A percentile compares a stretch with the other conserved stretches of the same genome.
Conservation (phyloP, 805 yeast genomes). For the Metschnikowia drakensbergensis region DNA sequence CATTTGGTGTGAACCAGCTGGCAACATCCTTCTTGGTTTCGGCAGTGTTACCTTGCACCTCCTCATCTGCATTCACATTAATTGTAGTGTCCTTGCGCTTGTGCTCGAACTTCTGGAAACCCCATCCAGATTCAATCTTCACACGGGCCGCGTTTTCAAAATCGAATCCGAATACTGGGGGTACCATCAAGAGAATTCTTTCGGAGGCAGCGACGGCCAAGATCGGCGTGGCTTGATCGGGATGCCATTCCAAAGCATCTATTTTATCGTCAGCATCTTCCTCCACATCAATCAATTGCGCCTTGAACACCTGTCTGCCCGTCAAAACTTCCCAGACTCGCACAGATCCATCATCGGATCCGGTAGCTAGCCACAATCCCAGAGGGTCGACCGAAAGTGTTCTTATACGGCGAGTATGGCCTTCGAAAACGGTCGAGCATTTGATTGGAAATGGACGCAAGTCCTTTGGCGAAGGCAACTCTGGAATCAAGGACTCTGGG, state of each 20-base stretch:
- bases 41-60: conserved; percentile 20
- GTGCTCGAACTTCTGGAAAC: conserved; percentile 65
- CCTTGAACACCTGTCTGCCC: conserved; percentile 85
- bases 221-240: conserved; percentile 67
- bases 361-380: conserved; percentile 96
- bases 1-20: conserved; percentile 78
- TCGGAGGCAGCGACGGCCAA: conserved; percentile 85
- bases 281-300: conserved; percentile 47
- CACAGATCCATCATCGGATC: conserved; percentile 94
- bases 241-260: conserved; percentile 87
- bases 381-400: conserved; percentile 79
- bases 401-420: conserved; percentile 82
- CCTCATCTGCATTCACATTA: conserved; percentile 35
- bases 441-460: conserved; percentile 94
- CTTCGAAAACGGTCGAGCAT: conserved; percentile 77
- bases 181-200: conserved; percentile 70
- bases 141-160: conserved; percentile 77
- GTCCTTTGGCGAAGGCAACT: conserved; percentile 94
- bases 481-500: conserved; percentile 94
- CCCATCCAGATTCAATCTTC: conserved; percentile 87
- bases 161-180: conserved; percentile 87
- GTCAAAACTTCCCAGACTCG: conserved; percentile 96
- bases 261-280: conserved; percentile 69
- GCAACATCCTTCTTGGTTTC: conserved; percentile 51
- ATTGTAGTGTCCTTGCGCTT: conserved; percentile 40